Percentiles rank a stretch among this genome's conserved stretches.
These are phyloP conservation scores for Candida suzukii DNA, from an alignment of 805 yeast species.

Conservation along the genomic window DNA sequence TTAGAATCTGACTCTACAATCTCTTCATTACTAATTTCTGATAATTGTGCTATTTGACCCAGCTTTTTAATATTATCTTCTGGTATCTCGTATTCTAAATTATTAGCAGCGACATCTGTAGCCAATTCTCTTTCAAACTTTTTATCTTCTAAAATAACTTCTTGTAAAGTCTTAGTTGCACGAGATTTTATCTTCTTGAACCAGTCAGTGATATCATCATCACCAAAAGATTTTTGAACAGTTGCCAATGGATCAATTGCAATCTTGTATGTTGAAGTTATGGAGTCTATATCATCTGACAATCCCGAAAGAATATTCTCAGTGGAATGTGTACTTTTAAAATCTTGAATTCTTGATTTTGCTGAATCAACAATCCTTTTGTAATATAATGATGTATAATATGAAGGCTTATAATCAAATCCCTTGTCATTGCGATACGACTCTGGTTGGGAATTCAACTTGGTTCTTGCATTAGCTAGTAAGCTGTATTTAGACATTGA, in stretches of 20 bases:
- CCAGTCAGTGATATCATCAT: background rate
- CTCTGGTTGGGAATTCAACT: background rate
- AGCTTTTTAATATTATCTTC: slow-evolving; percentile 13
- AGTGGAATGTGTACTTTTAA: background rate
- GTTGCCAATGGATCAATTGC: background rate
- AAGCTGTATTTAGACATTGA: slow-evolving; percentile 1
- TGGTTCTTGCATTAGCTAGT: background rate
- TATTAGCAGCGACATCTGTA: slow-evolving; percentile 16
- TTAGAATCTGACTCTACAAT: slow-evolving; percentile 4
- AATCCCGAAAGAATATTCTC: background rate
- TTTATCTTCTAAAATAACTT: slow-evolving; percentile 29
- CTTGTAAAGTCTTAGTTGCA: slow-evolving; percentile 8
- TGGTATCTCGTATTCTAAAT: slow-evolving; percentile 13
- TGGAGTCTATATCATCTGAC: no score
- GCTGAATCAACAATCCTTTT: slow-evolving; percentile 2
- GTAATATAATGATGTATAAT: slow-evolving; percentile 4
- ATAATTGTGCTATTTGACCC: slow-evolving; percentile 17
- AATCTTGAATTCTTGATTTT: background rate
- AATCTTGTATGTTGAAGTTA: no score
- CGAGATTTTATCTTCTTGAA: background rate
- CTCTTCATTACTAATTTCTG: slow-evolving; percentile 4
- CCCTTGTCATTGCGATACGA: background rate
- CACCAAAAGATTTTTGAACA: background rate
- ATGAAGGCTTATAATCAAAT: slow-evolving; percentile 1
- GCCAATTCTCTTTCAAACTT: slow-evolving; percentile 28